Base-by-base conservation (phyloP, 1,139 yeast genomes). In the Magnusiomyces clavatus region DNA sequence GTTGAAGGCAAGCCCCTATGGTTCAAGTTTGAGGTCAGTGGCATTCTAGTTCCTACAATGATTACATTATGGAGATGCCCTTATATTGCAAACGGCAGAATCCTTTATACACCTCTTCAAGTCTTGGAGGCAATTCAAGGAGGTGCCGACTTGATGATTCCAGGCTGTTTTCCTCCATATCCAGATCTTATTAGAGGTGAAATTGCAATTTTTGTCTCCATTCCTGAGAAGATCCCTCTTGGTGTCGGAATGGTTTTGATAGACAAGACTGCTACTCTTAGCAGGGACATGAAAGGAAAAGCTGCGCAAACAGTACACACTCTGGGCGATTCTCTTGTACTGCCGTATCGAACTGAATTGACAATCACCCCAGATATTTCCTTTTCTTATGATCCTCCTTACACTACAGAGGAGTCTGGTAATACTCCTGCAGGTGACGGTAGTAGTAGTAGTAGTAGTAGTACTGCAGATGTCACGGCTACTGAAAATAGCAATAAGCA, bases 101-200 rank as follows among this genome's bases (percentile, higher is more conserved):
- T 75, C 2, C 77, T 90, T 2, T 67, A 71, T 52, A 90, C 97
- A 0, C 92, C 87, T 64, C 79, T 80, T 12, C 80, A 77, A 60
- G 96, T 92, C 1, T 74, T 90, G 17, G 78, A 78, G 52, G 71
- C 73, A 16, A 68, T 89, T 34, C 71, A 75, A 39, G 80, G 78
- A 55, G 97, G 97, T 8, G 97, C 97, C 0, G 84, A 90, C 64
- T 73, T 92, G 60, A 90, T 92, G 97, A 73, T 86, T 38, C 94
- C 96, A 0, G 98, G 98, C 0, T 81, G 92, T 2, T 73, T 86
- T 6, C 86, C 88, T 0, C 96, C 96, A 0, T 83, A 85, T 61
- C 88, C 84, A 54, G 74, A 43, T 63, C 63, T 79, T 3, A 62
- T 60, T 2, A 69, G 68, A 50, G 90, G 83, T 1, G 61, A 75